These are phyloP conservation scores for Rhodosporidiobolus sp. DNA, from an alignment of 768 basidiomycete genomes.

Conservation along the genomic window DNA sequence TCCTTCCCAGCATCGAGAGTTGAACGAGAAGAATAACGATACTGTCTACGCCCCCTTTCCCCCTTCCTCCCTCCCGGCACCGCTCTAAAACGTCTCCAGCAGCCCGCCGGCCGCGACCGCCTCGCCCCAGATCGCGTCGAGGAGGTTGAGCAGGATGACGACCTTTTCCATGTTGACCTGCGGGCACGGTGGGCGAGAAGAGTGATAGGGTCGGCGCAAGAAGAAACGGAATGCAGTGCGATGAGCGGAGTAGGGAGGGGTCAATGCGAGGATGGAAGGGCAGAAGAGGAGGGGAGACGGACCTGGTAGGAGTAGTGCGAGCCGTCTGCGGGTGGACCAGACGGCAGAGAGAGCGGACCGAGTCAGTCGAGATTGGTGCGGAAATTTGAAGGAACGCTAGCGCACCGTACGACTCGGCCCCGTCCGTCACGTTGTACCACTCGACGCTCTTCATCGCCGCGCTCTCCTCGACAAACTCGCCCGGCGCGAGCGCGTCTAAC, in stretches of 20 bases:
- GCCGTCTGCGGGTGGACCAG: neutral
- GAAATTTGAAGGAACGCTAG: neutral
- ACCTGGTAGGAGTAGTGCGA: conserved; percentile 5
- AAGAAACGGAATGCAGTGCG: neutral
- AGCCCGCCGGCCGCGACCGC: too few relatives aligned
- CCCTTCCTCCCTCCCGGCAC: too few relatives aligned
- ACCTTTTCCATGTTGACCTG: conserved; percentile 22
- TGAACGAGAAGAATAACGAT: too few relatives aligned
- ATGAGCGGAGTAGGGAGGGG: neutral
- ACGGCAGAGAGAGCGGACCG: neutral
- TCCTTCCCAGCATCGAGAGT: too few relatives aligned
- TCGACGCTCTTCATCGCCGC: neutral
- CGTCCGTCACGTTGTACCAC: neutral
- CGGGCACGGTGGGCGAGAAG: too few relatives aligned
- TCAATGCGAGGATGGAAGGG: neutral
- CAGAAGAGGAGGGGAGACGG: neutral
- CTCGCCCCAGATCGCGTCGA: neutral
- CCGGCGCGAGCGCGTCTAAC: neutral
- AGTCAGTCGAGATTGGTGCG: neutral
- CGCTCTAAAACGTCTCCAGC: too few relatives aligned
- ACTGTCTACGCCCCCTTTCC: too few relatives aligned
- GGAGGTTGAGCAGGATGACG: conserved; percentile 14
- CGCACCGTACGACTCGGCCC: conserved; percentile 1
- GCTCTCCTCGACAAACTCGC: neutral
- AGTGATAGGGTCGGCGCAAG: too few relatives aligned